Percentiles rank a stretch among this genome's conserved stretches.
Conservation (phyloP, 78 protist species). For the Protostelium mycophagum region DNA sequence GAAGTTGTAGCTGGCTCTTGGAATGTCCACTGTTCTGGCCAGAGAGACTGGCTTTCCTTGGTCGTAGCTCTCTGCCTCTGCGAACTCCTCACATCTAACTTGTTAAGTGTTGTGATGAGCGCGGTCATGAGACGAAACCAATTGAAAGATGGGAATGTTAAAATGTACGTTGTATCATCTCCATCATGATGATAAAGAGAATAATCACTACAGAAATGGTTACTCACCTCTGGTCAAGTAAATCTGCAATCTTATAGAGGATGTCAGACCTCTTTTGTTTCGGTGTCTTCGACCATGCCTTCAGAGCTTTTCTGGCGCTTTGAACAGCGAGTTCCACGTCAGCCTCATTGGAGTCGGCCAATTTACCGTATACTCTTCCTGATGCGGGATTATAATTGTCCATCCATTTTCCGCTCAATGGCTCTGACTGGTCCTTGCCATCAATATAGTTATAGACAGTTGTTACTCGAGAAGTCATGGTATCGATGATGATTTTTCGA, state of each 20-base stretch:
- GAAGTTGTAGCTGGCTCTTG: conserved; percentile 40
- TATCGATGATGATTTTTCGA: no score
- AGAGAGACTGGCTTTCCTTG: conserved; percentile 68
- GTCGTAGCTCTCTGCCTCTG: conserved; percentile 60
- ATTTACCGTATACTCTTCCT: conserved; percentile 21
- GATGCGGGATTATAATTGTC: conserved; percentile 36
- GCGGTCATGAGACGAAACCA: background rate
- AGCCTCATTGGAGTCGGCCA: conserved; percentile 26
- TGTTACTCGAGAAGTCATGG: background rate
- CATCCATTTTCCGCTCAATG: conserved; percentile 16
- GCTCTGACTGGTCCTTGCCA: conserved; percentile 33
- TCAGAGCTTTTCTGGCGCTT: conserved; percentile 73
- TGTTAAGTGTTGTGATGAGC: no score
- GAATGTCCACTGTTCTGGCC: conserved; percentile 72
- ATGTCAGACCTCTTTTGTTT: conserved; percentile 39
- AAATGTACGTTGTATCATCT: conserved; percentile 14
- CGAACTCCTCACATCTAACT: conserved; percentile 38
- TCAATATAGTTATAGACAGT: conserved; percentile 47
- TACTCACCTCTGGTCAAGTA: conserved; percentile 38
- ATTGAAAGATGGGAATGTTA: background rate
- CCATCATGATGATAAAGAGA: conserved; percentile 29
- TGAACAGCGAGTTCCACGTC: conserved; percentile 79
- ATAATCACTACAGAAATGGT: conserved; percentile 1
- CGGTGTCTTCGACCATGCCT: conserved; percentile 56
- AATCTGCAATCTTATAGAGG: conserved; percentile 72